A percentile compares a stretch with the other conserved stretches of the same genome.
Conservation (phyloP, 305 asterid genomes). For the Stenogyne calaminthoides region DNA sequence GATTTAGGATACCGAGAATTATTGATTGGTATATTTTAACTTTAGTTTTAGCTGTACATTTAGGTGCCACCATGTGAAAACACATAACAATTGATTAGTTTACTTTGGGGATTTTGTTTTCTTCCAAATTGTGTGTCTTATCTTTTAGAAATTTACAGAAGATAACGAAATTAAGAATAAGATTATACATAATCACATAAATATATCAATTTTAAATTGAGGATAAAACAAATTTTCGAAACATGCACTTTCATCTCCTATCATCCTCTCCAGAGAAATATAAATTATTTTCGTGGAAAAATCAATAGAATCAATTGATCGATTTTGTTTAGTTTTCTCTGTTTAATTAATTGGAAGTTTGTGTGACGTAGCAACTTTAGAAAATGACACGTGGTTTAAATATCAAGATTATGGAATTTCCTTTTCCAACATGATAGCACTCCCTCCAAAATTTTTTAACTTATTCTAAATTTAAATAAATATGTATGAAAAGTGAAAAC, state of each 20-base stretch:
- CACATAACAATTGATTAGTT: conserved; percentile 36
- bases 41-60: conserved; percentile 31
- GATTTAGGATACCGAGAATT: no score
- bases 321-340: background rate
- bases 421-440: conserved; percentile 27
- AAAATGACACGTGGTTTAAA: conserved; percentile 12
- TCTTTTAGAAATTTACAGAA: conserved; percentile 29
- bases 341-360: background rate
- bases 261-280: conserved; percentile 29
- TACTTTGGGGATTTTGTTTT: conserved; percentile 31
- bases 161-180: conserved; percentile 35
- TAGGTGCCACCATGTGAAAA: conserved; percentile 45
- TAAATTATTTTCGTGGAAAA: background rate
- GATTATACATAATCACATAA: conserved; percentile 7
- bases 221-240: conserved; percentile 30
- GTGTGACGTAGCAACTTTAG: conserved; percentile 14
- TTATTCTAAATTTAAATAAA: conserved; percentile 8
- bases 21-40: conserved; percentile 30
- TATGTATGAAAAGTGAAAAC: conserved; percentile 24
- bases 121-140: conserved; percentile 44
- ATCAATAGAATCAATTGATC: background rate
- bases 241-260: conserved; percentile 32
- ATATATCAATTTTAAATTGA: background rate
- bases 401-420: conserved; percentile 11
- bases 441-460: conserved; percentile 6